phyloP scores from a whole-genome alignment of 2,329 filamentous ascomycete genomes.

The Verticillium longisporum region DNA sequence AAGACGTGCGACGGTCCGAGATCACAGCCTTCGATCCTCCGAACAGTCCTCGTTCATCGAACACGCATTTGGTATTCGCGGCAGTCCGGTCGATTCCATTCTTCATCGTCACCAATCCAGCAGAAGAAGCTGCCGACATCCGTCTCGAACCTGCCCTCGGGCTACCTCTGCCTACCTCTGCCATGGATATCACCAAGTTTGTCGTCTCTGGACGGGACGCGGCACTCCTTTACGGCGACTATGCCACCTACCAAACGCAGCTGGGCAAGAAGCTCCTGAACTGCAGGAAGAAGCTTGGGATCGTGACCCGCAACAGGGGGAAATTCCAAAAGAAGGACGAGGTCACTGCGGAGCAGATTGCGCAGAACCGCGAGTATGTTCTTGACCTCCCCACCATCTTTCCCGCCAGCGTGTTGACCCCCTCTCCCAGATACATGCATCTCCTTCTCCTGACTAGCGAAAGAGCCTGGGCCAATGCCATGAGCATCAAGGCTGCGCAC shows the following conservation, averaged over 20 bases:
- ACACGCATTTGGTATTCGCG: neutral
- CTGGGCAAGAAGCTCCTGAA: conserved; percentile 76
- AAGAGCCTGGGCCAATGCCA: conserved; percentile 89
- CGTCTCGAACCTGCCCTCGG: neutral
- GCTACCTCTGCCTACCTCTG: conserved; percentile 4
- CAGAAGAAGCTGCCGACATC: neutral
- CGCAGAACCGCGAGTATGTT: conserved; percentile 65
- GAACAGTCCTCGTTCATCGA: neutral
- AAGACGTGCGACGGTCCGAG: neutral
- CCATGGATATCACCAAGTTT: conserved; percentile 87
- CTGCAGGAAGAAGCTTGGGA: conserved; percentile 76
- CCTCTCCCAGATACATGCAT: conserved; percentile 57
- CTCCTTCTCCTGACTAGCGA: conserved; percentile 83
- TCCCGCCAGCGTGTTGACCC: neutral
- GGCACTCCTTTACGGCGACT: conserved; percentile 82
- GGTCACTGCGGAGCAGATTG: conserved; percentile 69
- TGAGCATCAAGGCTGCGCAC: conserved; percentile 85
- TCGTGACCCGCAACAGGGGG: conserved; percentile 75
- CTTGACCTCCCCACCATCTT: neutral
- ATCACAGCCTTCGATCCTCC: neutral
- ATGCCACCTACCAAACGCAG: conserved; percentile 75
- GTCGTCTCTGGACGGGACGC: conserved; percentile 73
- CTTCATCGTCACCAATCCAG: neutral
- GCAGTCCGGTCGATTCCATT: neutral
- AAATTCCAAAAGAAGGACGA: conserved; percentile 71